Conservation (phyloP, 2,329 filamentous ascomycete genomes). For the Penicillium digitatum region DNA sequence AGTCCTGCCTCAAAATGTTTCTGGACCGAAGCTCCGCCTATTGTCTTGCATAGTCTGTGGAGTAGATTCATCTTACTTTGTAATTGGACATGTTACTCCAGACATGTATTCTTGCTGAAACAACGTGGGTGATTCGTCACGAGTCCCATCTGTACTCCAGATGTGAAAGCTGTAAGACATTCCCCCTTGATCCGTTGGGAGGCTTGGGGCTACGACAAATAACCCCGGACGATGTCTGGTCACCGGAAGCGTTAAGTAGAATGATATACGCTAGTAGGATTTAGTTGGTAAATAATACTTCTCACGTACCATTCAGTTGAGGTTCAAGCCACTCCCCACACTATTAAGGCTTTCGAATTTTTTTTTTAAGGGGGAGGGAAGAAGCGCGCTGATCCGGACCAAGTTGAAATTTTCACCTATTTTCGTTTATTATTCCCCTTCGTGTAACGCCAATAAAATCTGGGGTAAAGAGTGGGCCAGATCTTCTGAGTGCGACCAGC, state of each 20-base stretch:
- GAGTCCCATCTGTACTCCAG: neutral
- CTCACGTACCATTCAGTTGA: neutral
- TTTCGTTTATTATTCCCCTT: conserved; percentile 4
- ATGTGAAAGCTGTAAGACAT: conserved; percentile 3
- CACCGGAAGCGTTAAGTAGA: neutral
- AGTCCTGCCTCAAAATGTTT: neutral
- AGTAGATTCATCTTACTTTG: neutral
- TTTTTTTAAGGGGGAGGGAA: no score
- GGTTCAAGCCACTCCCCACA: conserved; percentile 2
- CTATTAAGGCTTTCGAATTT: neutral
- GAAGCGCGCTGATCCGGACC: neutral
- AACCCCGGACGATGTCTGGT: neutral
- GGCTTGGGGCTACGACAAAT: neutral
- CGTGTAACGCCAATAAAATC: conserved; percentile 20
- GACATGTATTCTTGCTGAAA: neutral
- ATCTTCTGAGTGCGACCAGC: conserved; percentile 22
- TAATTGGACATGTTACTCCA: neutral
- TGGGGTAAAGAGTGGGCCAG: conserved; percentile 29
- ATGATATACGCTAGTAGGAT: neutral
- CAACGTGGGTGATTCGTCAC: conserved; percentile 3
- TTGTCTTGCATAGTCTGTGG: neutral
- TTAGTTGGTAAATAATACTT: neutral
- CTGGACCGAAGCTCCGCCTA: neutral
- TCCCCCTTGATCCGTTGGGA: conserved; percentile 1
- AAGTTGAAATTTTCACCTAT: conserved; percentile 9